Conservation (phyloP, 2,329 filamentous ascomycete genomes). For the Colletotrichum salicis region DNA sequence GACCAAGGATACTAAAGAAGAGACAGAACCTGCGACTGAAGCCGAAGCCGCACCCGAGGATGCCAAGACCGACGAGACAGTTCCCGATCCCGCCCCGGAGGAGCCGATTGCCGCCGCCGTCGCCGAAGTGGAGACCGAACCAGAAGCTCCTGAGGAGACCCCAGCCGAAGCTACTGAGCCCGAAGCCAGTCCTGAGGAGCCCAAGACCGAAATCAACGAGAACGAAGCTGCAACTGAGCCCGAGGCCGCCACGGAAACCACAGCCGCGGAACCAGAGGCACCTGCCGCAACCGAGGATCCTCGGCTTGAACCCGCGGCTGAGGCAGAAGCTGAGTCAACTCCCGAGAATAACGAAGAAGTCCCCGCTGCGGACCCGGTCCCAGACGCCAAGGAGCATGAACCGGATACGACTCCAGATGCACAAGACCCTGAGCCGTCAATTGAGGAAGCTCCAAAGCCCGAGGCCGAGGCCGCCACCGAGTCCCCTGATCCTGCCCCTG, state of each 20-base stretch:
- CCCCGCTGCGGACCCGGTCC: not conserved
- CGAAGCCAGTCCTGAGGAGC: not conserved
- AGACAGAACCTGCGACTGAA: constrained; percentile 16
- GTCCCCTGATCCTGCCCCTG: not conserved
- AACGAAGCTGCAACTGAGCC: not conserved
- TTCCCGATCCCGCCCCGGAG: not conserved
- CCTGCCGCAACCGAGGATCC: not conserved
- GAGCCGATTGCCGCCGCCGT: not conserved
- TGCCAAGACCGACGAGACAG: not conserved
- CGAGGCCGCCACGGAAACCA: not conserved
- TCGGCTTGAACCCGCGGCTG: not conserved
- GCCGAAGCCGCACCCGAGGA: constrained; percentile 3
- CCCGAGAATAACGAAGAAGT: not conserved
- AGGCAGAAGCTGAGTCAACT: not conserved
- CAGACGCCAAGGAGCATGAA: not conserved
- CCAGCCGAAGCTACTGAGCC: not conserved
- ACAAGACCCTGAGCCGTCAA: constrained; percentile 3
- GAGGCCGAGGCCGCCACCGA: not conserved
- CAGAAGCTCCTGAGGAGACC: not conserved
- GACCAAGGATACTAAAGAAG: constrained; percentile 25
- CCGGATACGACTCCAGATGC: not conserved
- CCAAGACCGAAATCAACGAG: not conserved
- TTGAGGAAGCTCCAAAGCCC: not conserved
- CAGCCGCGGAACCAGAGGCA: not conserved
- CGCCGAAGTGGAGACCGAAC: not conserved